Evolutionary conservation across 768 basidiomycete genomes (phyloP).

Genomic region (Paxillus ammoniavirescens): DNA sequence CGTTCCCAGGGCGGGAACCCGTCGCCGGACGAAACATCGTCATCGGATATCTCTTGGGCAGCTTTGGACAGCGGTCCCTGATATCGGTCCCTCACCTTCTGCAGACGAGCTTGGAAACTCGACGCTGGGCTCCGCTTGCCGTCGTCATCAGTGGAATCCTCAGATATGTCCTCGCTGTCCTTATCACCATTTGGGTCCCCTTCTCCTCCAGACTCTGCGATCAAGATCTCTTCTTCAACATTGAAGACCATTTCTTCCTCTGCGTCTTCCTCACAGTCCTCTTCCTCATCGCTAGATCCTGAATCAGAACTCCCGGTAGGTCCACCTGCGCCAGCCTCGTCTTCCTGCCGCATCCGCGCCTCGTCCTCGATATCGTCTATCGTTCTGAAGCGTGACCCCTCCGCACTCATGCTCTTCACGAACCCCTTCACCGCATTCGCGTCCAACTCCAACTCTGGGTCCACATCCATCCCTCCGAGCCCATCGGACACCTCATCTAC

Average conservation of each 20-base stretch:
- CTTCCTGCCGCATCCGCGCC: conserved; percentile 46
- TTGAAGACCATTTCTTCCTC: conserved; percentile 39
- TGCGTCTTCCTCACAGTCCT: conserved; percentile 29
- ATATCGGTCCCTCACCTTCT: conserved; percentile 28
- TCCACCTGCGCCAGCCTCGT: conserved; percentile 37
- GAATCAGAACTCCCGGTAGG: conserved; percentile 24
- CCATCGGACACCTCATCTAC: conserved; percentile 29
- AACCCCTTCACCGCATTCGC: conserved; percentile 53
- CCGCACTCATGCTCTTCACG: conserved; percentile 46
- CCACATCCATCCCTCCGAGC: conserved; percentile 61
- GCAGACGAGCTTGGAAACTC: conserved; percentile 37
- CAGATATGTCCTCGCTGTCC: conserved; percentile 24
- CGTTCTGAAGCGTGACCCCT: conserved; percentile 50
- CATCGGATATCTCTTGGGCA: conserved; percentile 10
- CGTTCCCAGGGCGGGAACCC: conserved; percentile 29
- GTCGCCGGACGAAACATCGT: conserved; percentile 34
- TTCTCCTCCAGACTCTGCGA: conserved; percentile 31
- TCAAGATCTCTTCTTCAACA: conserved; percentile 46
- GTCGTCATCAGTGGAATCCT: conserved; percentile 35
- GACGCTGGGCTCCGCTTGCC: conserved; percentile 32
- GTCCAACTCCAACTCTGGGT: conserved; percentile 51
- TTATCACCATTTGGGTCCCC: conserved; percentile 5
- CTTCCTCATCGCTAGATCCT: conserved; percentile 31
- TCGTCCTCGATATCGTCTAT: conserved; percentile 67
- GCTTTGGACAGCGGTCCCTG: conserved; percentile 14